phyloP scores from a whole-genome alignment of 352 stramenopile genomes.

The Globisporangium carolinianum region DNA sequence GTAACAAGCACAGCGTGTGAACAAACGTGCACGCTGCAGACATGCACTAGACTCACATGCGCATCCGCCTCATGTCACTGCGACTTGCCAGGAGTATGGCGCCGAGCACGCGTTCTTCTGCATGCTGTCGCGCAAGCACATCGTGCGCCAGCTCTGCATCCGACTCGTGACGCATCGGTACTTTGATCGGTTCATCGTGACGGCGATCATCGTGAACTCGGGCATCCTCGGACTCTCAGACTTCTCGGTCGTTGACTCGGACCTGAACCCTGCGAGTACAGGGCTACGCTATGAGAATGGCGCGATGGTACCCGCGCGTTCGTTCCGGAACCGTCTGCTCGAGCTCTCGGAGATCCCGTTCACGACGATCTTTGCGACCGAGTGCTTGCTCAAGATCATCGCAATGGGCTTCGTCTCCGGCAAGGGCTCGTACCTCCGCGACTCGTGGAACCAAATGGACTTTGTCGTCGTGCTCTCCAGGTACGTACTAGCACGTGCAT shows the following conservation, averaged over 20 bases:
- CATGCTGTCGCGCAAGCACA: conserved; percentile 36
- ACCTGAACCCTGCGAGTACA: conserved; percentile 52
- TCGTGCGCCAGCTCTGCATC: conserved; percentile 45
- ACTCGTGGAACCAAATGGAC: conserved; percentile 90
- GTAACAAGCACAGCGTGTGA: too few relatives aligned
- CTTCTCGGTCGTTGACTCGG: conserved; percentile 61
- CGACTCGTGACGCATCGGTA: conserved; percentile 38
- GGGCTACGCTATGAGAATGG: conserved; percentile 33
- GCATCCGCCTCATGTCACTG: background rate
- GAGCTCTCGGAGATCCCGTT: conserved; percentile 79
- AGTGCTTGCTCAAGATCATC: conserved; percentile 89
- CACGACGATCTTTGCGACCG: conserved; percentile 82
- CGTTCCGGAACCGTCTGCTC: conserved; percentile 48
- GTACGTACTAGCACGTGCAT: conserved; percentile 1
- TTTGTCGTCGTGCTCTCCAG: conserved; percentile 89
- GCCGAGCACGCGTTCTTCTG: conserved; percentile 39
- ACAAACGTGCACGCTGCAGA: background rate
- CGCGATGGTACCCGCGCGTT: conserved; percentile 29
- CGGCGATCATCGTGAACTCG: conserved; percentile 85
- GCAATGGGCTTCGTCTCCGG: conserved; percentile 67
- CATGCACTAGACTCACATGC: background rate
- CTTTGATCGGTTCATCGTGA: conserved; percentile 85
- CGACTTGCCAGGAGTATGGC: conserved; percentile 24
- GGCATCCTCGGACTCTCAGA: conserved; percentile 81
- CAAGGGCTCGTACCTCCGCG: conserved; percentile 65